Evolutionary conservation across 2,329 filamentous ascomycete species (phyloP).

Genomic region (Sporothrix euskadiensis): DNA sequence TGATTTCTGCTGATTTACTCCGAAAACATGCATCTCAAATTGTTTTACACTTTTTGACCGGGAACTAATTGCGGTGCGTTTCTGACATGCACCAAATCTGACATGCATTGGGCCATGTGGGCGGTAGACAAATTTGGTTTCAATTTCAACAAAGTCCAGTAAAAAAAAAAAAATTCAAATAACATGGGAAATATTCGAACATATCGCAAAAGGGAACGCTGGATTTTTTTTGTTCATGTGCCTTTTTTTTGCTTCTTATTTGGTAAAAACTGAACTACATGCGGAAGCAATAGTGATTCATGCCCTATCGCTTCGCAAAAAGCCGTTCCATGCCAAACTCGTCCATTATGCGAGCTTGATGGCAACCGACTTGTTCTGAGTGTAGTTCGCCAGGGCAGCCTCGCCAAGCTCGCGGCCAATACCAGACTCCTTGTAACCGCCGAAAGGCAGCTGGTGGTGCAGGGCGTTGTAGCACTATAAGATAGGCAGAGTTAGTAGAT

Average conservation of each 20-base stretch:
- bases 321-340: neutral
- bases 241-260: constrained; percentile 18
- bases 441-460: constrained; percentile 63
- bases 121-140: neutral
- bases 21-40: neutral
- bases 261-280: neutral
- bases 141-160: neutral
- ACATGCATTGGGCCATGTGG: neutral
- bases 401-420: constrained; percentile 76
- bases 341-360: constrained; percentile 46
- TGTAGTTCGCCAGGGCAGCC: constrained; percentile 67
- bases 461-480: constrained; percentile 63
- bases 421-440: constrained; percentile 73
- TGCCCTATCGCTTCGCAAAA: constrained; percentile 18
- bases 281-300: constrained; percentile 14
- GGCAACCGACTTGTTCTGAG: constrained; percentile 65
- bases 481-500: constrained; percentile 23
- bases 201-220: neutral
- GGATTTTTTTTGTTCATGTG: constrained; percentile 14
- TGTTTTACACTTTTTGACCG: neutral
- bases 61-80: neutral
- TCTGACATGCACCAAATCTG: neutral
- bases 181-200: neutral
- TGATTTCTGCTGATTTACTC: neutral
- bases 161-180: neutral